These are phyloP conservation scores for Sisymbrium irio DNA, from an alignment of 345 rosid genomes.

Conservation along the genomic window DNA sequence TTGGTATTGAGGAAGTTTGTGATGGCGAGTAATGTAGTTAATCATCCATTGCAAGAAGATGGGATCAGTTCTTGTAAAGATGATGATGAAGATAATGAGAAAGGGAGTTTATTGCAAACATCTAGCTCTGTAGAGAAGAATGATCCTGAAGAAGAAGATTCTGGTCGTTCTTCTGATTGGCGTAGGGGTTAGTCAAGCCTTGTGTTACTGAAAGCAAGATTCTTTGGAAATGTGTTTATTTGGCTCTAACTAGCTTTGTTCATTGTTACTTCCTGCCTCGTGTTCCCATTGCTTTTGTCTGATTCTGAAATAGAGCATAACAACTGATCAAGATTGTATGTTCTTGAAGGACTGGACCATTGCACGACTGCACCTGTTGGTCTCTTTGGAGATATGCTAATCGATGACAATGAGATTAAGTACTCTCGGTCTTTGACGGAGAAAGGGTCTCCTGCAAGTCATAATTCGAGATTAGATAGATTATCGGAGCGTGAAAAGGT, in stretches of 20 bases:
- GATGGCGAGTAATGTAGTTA: conserved; percentile 54
- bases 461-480: conserved; percentile 63
- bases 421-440: conserved; percentile 72
- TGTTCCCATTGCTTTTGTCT: background rate
- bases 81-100: conserved; percentile 36
- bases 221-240: background rate
- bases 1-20: background rate
- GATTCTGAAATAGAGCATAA: background rate
- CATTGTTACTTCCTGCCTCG: too few species aligned
- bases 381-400: conserved; percentile 33
- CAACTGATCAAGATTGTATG: conserved; percentile 16
- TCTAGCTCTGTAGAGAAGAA: conserved; percentile 11
- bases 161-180: conserved; percentile 29
- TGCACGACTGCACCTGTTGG: conserved; percentile 52
- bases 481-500: conserved; percentile 88
- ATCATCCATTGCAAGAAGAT: conserved; percentile 46
- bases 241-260: too few species aligned
- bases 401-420: conserved; percentile 46
- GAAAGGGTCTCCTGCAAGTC: conserved; percentile 45
- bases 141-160: background rate
- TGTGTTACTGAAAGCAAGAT: background rate
- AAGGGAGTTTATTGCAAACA: conserved; percentile 30
- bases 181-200: conserved; percentile 40
- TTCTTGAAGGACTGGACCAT: conserved; percentile 66
- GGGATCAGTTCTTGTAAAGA: conserved; percentile 15